A percentile compares a stretch with the other conserved stretches of the same genome.
Evolutionary conservation across 108 stramenopile genomes (phyloP).

Genomic region (Bacterosira constricta): DNA sequence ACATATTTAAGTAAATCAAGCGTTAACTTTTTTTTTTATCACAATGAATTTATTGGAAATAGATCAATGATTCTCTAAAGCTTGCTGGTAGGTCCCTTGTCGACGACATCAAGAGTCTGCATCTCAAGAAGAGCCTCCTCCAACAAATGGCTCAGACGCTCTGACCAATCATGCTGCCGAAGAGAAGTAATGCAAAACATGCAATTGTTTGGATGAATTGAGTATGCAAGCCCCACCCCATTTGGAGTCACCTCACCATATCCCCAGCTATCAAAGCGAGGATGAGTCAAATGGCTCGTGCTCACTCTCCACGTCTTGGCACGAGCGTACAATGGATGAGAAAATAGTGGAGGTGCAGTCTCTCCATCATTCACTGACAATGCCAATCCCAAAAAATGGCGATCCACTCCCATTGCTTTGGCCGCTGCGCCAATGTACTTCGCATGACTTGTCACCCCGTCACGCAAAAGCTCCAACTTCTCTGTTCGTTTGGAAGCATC

Average conservation of each 20-base stretch:
- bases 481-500: slow-evolving; percentile 37
- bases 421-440: slow-evolving; percentile 73
- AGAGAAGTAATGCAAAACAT: slow-evolving; percentile 83
- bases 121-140: slow-evolving; percentile 88
- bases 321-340: slow-evolving; percentile 72
- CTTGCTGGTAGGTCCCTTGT: slow-evolving; percentile 58
- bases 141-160: slow-evolving; percentile 62
- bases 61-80: slow-evolving; percentile 31
- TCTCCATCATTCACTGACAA: slow-evolving; percentile 67
- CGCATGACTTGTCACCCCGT: slow-evolving; percentile 75
- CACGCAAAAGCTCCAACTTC: slow-evolving; percentile 62
- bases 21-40: too few species aligned
- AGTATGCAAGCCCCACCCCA: slow-evolving; percentile 89
- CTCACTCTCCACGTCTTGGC: slow-evolving; percentile 90
- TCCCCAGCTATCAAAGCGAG: slow-evolving; percentile 88
- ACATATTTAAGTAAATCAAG: too few species aligned
- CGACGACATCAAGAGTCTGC: slow-evolving; percentile 66
- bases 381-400: slow-evolving; percentile 83
- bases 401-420: slow-evolving; percentile 84
- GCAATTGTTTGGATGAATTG: slow-evolving; percentile 74
- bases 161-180: slow-evolving; percentile 67
- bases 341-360: slow-evolving; percentile 64
- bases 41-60: not conserved
- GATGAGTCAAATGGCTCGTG: slow-evolving; percentile 90
- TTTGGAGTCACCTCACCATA: slow-evolving; percentile 92